Evolutionary conservation across 805 yeast genomes (phyloP).

Genomic region (Kluyveromyces nonfermentans): DNA sequence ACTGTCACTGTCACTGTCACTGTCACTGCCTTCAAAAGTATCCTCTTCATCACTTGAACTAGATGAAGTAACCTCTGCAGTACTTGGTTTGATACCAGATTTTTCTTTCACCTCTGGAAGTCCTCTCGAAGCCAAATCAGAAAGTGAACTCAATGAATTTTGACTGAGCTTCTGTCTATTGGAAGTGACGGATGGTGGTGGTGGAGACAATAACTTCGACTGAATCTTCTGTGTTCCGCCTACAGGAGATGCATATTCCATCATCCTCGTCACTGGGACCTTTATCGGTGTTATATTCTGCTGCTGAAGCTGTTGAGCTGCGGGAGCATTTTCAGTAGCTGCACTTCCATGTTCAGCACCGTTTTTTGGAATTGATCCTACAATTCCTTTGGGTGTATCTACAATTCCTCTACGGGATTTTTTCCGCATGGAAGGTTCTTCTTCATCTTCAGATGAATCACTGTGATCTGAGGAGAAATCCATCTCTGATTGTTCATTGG

Average conservation of each 20-base stretch:
- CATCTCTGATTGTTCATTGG: constrained; percentile 19
- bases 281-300: constrained; percentile 9
- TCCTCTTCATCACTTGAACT: constrained; percentile 11
- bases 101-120: constrained; percentile 58
- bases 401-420: constrained; percentile 37
- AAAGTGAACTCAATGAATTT: constrained; percentile 41
- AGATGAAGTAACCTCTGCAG: constrained; percentile 3
- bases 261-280: constrained; percentile 10
- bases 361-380: constrained; percentile 13
- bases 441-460: constrained; percentile 20
- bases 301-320: constrained; percentile 22
- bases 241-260: constrained; percentile 13
- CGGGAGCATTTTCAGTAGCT: constrained; percentile 12
- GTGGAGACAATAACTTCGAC: not conserved
- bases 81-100: constrained; percentile 9
- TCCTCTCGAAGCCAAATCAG: constrained; percentile 54
- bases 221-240: not conserved
- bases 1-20: constrained; percentile 19
- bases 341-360: constrained; percentile 11
- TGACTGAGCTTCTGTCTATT: constrained; percentile 19
- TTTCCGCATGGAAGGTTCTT: constrained; percentile 16
- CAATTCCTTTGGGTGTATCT: constrained; percentile 35
- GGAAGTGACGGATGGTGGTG: constrained; percentile 1
- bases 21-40: constrained; percentile 10
- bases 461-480: constrained; percentile 10